Conservation (phyloP, 1,284 basidiomycete genomes). For the Schizophyllum commune region DNA sequence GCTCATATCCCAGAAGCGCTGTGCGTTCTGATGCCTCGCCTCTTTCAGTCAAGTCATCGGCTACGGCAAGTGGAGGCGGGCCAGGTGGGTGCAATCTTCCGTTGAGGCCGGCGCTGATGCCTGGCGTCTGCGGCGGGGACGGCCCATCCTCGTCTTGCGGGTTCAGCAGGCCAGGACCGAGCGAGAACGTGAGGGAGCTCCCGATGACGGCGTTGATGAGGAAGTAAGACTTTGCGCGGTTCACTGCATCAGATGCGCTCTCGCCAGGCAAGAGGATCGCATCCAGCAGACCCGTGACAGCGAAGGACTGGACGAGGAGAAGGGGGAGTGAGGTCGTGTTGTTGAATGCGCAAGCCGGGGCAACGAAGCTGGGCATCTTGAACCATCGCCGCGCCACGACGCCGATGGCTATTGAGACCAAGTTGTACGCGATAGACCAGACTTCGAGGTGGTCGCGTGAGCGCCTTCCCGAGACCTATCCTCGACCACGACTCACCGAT, state of each 20-base stretch:
- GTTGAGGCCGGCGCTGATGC: neutral
- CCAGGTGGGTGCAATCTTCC: neutral
- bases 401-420: constrained; percentile 4
- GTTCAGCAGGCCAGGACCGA: constrained; percentile 11
- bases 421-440: constrained; percentile 7
- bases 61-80: neutral
- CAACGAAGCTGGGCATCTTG: constrained; percentile 9
- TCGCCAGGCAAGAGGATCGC: constrained; percentile 2
- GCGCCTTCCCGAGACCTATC: neutral
- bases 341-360: constrained; percentile 11
- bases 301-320: constrained; percentile 10
- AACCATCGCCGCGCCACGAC: constrained; percentile 4
- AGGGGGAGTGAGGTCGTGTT: constrained; percentile 13
- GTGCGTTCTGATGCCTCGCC: neutral
- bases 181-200: constrained; percentile 10
- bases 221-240: constrained; percentile 12
- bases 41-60: neutral
- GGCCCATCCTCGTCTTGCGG: neutral
- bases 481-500: neutral
- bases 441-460: neutral
- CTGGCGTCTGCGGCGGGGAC: constrained; percentile 4
- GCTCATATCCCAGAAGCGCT: neutral
- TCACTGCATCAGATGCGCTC: constrained; percentile 1
- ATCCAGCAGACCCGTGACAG: constrained; percentile 9
- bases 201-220: constrained; percentile 14